Evolutionary conservation across 176 grass and related monocot genomes (phyloP).

Genomic region (Oryza glumipatula): DNA sequence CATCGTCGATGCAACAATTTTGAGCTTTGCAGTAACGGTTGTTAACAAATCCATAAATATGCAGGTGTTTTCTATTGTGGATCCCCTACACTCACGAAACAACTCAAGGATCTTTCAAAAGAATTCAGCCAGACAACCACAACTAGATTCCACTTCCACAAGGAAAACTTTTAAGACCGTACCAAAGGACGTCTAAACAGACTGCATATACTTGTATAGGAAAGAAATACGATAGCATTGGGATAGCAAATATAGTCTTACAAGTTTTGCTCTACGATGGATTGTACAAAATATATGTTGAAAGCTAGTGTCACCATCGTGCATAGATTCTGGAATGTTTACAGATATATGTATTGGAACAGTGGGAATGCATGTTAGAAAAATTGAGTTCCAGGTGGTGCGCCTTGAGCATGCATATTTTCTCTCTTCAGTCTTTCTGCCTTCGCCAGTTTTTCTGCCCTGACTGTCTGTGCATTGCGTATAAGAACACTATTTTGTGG

Average conservation of each 20-base stretch:
- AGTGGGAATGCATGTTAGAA: slow-evolving; percentile 46
- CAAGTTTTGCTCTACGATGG: slow-evolving; percentile 48
- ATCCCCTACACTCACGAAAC: slow-evolving; percentile 75
- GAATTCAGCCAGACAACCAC: slow-evolving; percentile 94
- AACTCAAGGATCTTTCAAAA: slow-evolving; percentile 78
- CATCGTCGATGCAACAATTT: not conserved
- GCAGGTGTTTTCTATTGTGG: slow-evolving; percentile 99
- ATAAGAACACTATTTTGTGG: slow-evolving; percentile 27
- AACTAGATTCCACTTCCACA: slow-evolving; percentile 97
- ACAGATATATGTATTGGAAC: slow-evolving; percentile 40
- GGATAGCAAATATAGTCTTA: slow-evolving; percentile 56
- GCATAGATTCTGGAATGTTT: slow-evolving; percentile 50
- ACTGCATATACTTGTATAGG: slow-evolving; percentile 57
- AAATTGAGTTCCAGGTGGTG: slow-evolving; percentile 31
- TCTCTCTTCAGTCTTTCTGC: slow-evolving; percentile 79
- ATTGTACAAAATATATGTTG: slow-evolving; percentile 60
- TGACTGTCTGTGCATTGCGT: slow-evolving; percentile 45
- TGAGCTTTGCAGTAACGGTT: not conserved
- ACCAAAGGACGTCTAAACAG: slow-evolving; percentile 34
- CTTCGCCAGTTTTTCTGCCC: slow-evolving; percentile 58
- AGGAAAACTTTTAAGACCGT: slow-evolving; percentile 86
- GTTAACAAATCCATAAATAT: slow-evolving; percentile 39
- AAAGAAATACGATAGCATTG: slow-evolving; percentile 48
- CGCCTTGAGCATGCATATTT: slow-evolving; percentile 30
- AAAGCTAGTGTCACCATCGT: slow-evolving; percentile 46